These are phyloP conservation scores for Trypanosoma congolense DNA, from an alignment of 208 protist genomes.

Conservation along the genomic window DNA sequence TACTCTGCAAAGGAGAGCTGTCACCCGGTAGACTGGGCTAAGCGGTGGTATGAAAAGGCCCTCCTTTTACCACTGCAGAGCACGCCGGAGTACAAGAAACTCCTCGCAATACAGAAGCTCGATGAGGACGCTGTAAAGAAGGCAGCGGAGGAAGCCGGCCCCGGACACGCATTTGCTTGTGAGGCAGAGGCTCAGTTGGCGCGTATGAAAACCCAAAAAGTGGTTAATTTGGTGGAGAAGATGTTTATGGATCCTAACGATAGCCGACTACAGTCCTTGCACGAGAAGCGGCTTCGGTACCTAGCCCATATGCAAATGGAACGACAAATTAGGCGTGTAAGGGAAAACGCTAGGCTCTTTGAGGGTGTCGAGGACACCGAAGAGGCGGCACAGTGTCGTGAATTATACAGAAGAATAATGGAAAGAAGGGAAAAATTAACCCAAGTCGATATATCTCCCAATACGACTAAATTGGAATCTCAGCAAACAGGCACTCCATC, in stretches of 20 bases:
- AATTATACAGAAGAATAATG: slow-evolving; percentile 44
- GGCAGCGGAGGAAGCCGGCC: background rate
- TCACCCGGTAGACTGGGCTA: slow-evolving; percentile 75
- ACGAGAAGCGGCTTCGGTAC: slow-evolving; percentile 78
- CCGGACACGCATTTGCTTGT: slow-evolving; percentile 17
- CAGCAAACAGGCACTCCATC: background rate
- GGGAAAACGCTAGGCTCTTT: slow-evolving; percentile 65
- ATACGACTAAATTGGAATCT: background rate
- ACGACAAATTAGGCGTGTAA: slow-evolving; percentile 67
- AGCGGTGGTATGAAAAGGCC: slow-evolving; percentile 82
- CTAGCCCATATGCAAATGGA: slow-evolving; percentile 83
- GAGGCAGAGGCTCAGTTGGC: slow-evolving; percentile 31
- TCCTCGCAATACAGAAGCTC: slow-evolving; percentile 45
- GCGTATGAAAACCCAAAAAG: slow-evolving; percentile 31
- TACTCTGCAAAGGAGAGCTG: slow-evolving; percentile 64
- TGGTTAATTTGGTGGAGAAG: slow-evolving; percentile 64
- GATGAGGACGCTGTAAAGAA: slow-evolving; percentile 31
- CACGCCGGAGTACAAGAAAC: slow-evolving; percentile 65
- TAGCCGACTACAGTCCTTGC: slow-evolving; percentile 47
- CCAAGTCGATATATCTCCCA: slow-evolving; percentile 1
- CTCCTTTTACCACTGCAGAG: slow-evolving; percentile 55
- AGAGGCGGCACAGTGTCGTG: slow-evolving; percentile 50
- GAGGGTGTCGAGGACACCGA: slow-evolving; percentile 47
- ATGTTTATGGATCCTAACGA: slow-evolving; percentile 80
- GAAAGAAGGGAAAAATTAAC: slow-evolving; percentile 25